Conservation (phyloP, 352 stramenopile species). For the Pelagophyceae sp. region DNA sequence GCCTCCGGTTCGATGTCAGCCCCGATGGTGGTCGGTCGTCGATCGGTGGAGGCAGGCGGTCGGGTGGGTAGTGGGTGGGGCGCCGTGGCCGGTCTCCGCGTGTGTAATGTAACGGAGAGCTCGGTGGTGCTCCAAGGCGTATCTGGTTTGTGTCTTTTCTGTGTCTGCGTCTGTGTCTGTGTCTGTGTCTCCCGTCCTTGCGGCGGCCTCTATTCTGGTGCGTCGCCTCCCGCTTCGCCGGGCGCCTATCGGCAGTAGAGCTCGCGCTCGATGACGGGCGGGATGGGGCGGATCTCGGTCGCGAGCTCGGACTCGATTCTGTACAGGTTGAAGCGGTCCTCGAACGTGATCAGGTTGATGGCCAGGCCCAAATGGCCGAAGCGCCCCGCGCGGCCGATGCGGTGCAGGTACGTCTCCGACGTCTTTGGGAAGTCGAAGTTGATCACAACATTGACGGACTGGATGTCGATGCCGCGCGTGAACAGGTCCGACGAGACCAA, state of each 20-base stretch:
- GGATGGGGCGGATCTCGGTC: constrained; percentile 98
- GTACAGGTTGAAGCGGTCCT: constrained; percentile 94
- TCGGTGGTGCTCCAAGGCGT: too few relatives aligned
- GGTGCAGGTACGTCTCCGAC: constrained; percentile 98
- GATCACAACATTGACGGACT: constrained; percentile 99
- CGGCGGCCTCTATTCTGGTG: too few relatives aligned
- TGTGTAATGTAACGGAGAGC: neutral
- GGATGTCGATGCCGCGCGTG: constrained; percentile 98
- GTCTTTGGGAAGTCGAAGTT: constrained; percentile 99
- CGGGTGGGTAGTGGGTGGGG: too few relatives aligned
- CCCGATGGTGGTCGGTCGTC: too few relatives aligned
- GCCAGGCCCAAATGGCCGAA: constrained; percentile 97
- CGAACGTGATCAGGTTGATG: constrained; percentile 99
- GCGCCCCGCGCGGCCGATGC: constrained; percentile 93
- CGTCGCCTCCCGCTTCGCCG: too few relatives aligned
- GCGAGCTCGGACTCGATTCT: constrained; percentile 96
- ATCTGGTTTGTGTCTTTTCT: too few relatives aligned
- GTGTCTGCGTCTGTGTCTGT: too few relatives aligned
- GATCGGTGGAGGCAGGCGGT: too few relatives aligned
- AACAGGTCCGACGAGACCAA: constrained; percentile 98
- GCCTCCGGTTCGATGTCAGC: too few relatives aligned
- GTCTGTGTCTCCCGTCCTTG: too few relatives aligned
- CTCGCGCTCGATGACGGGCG: constrained; percentile 92
- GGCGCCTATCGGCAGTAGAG: constrained; percentile 87
- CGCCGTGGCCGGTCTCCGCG: neutral